Evolutionary conservation across 2,329 filamentous ascomycete species (phyloP).

Genomic region (Acrocalymma vagum): DNA sequence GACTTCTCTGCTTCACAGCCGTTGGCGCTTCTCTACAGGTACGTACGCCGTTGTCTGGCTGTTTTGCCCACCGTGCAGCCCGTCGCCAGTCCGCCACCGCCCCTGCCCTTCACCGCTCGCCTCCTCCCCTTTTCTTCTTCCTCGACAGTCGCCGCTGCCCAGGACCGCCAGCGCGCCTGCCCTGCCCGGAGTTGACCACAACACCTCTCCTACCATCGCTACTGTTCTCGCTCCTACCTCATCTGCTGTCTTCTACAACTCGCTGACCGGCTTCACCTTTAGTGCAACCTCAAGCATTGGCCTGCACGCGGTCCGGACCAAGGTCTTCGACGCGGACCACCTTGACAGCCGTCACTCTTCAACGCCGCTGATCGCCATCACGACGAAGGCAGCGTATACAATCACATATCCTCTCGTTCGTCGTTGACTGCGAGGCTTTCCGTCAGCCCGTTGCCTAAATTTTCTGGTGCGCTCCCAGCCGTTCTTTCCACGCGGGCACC

Average conservation of each 20-base stretch:
- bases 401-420: constrained; percentile 11
- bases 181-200: too few species aligned
- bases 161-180: too few species aligned
- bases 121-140: constrained; percentile 20
- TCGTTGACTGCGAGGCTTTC: constrained; percentile 32
- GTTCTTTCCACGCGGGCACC: constrained; percentile 29
- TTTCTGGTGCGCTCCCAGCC: constrained; percentile 44
- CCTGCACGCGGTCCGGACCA: constrained; percentile 46
- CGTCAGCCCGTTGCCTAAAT: constrained; percentile 30
- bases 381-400: constrained; percentile 23
- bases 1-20: constrained; percentile 31
- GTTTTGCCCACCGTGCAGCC: constrained; percentile 24
- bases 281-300: constrained; percentile 49
- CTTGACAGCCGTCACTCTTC: constrained; percentile 24
- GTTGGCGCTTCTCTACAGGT: constrained; percentile 37
- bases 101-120: constrained; percentile 42
- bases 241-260: constrained; percentile 19
- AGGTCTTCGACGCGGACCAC: constrained; percentile 43
- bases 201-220: neutral
- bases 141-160: constrained; percentile 18
- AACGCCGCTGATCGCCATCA: constrained; percentile 29
- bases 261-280: constrained; percentile 39
- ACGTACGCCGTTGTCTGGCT: constrained; percentile 31
- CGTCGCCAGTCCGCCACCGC: constrained; percentile 29
- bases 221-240: constrained; percentile 4